These are phyloP conservation scores for thale cress (Arabidopsis thaliana) DNA, from an alignment of 345 rosid genomes.

Conservation along the genomic window DNA sequence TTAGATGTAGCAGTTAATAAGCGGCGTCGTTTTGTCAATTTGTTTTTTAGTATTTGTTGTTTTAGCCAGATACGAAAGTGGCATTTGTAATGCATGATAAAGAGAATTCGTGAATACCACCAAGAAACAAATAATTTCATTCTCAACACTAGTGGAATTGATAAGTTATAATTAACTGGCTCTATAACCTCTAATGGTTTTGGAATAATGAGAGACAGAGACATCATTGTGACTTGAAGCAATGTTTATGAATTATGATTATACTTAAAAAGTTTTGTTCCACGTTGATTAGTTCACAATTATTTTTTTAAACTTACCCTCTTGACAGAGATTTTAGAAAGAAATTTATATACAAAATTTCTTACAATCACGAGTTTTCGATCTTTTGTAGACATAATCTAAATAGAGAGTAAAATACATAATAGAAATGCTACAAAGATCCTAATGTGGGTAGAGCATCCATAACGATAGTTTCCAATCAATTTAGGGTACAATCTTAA, in stretches of 20 bases:
- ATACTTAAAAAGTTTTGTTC: neutral
- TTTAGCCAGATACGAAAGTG: conserved; percentile 20
- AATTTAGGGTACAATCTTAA: neutral
- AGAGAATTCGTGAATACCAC: neutral
- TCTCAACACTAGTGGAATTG: neutral
- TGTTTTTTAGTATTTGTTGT: neutral
- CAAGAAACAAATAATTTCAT: neutral
- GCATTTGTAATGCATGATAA: conserved; percentile 24
- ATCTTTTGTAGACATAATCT: neutral
- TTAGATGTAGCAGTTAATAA: neutral
- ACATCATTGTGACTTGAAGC: conserved; percentile 31
- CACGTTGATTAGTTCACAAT: neutral
- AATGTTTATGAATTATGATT: conserved; percentile 29
- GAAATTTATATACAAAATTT: neutral
- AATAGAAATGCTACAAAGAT: neutral
- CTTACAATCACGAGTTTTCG: neutral
- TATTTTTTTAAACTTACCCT: neutral
- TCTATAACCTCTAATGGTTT: conserved; percentile 1
- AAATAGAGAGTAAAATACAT: neutral
- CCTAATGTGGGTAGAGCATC: neutral
- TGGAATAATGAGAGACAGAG: conserved; percentile 10
- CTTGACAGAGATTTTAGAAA: neutral
- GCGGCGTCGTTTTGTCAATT: conserved; percentile 20
- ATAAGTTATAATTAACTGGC: neutral
- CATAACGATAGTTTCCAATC: conserved; percentile 7